Evolutionary conservation across 2,329 filamentous ascomycete genomes (phyloP).

Genomic region (Exophiala alcalophila): DNA sequence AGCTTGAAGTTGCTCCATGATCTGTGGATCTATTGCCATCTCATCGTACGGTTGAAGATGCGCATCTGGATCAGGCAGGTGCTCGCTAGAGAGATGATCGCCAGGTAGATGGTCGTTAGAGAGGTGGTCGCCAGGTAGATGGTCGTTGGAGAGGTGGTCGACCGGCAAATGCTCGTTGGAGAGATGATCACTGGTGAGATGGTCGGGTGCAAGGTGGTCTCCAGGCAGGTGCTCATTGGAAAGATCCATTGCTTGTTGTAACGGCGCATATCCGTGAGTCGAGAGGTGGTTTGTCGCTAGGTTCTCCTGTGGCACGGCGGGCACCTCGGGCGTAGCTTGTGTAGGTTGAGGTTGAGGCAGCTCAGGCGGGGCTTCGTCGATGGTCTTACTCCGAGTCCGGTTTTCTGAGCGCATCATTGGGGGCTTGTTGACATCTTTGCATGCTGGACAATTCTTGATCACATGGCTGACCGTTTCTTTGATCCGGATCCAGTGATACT

Average conservation of each 20-base stretch:
- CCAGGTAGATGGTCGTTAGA: slow-evolving; percentile 37
- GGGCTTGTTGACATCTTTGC: slow-evolving; percentile 73
- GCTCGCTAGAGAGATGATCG: slow-evolving; percentile 31
- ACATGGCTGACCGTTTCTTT: slow-evolving; percentile 96
- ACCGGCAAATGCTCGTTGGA: no score
- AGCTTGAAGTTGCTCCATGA: slow-evolving; percentile 53
- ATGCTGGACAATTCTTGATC: slow-evolving; percentile 85
- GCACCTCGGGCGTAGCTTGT: slow-evolving; percentile 14
- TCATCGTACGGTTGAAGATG: slow-evolving; percentile 45
- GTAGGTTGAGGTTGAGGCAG: slow-evolving; percentile 5
- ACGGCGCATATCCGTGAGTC: no score
- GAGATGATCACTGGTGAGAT: no score
- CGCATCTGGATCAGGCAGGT: slow-evolving; percentile 36
- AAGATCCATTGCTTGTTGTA: no score
- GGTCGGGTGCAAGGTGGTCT: no score
- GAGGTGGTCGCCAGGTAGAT: slow-evolving; percentile 22
- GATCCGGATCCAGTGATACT: slow-evolving; percentile 96
- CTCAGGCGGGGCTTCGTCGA: slow-evolving; percentile 22
- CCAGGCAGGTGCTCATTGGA: no score
- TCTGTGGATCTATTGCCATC: slow-evolving; percentile 60
- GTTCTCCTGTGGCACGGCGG: slow-evolving; percentile 12
- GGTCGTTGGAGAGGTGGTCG: slow-evolving; percentile 12
- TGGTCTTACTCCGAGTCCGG: slow-evolving; percentile 29
- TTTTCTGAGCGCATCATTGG: slow-evolving; percentile 37
- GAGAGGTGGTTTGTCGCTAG: no score